Evolutionary conservation across 2,329 filamentous ascomycete species (phyloP).

Genomic region (Aspergillus ibericus): DNA sequence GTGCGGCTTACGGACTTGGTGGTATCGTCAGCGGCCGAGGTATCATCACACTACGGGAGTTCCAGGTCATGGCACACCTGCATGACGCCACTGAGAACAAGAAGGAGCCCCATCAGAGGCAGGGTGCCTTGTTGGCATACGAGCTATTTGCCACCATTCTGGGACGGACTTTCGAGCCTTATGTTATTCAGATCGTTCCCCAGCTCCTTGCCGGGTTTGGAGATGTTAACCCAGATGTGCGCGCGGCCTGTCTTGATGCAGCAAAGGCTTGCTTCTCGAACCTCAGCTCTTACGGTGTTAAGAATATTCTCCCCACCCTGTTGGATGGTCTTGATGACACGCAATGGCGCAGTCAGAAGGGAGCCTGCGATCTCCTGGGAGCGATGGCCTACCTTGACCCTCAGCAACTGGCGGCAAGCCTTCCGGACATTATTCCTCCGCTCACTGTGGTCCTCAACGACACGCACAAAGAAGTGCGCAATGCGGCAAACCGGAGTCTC

Average conservation of each 20-base stretch:
- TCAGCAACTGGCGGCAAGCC: slow-evolving; percentile 84
- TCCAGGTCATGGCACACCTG: slow-evolving; percentile 79
- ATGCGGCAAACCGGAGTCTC: slow-evolving; percentile 89
- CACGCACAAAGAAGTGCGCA: slow-evolving; percentile 94
- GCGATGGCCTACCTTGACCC: slow-evolving; percentile 99
- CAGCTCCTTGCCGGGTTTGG: slow-evolving; percentile 87
- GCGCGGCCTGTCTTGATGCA: slow-evolving; percentile 87
- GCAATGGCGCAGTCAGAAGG: slow-evolving; percentile 98
- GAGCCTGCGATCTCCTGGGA: slow-evolving; percentile 91
- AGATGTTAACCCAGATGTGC: slow-evolving; percentile 82
- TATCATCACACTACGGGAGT: slow-evolving; percentile 76
- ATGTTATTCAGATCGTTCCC: slow-evolving; percentile 92
- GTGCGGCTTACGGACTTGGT: slow-evolving; percentile 90
- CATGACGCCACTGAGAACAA: slow-evolving; percentile 88
- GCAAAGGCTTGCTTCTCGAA: slow-evolving; percentile 92
- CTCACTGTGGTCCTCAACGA: slow-evolving; percentile 93
- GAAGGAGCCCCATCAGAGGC: slow-evolving; percentile 83
- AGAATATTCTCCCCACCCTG: slow-evolving; percentile 87
- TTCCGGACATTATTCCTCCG: slow-evolving; percentile 96
- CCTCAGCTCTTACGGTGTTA: slow-evolving; percentile 93
- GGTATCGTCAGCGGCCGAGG: slow-evolving; percentile 88
- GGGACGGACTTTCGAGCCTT: slow-evolving; percentile 88
- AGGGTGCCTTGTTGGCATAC: slow-evolving; percentile 85
- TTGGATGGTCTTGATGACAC: slow-evolving; percentile 89
- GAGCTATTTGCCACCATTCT: slow-evolving; percentile 86